Evolutionary conservation across 345 rosid genomes (phyloP).

Genomic region (Eutrema japonicum): DNA sequence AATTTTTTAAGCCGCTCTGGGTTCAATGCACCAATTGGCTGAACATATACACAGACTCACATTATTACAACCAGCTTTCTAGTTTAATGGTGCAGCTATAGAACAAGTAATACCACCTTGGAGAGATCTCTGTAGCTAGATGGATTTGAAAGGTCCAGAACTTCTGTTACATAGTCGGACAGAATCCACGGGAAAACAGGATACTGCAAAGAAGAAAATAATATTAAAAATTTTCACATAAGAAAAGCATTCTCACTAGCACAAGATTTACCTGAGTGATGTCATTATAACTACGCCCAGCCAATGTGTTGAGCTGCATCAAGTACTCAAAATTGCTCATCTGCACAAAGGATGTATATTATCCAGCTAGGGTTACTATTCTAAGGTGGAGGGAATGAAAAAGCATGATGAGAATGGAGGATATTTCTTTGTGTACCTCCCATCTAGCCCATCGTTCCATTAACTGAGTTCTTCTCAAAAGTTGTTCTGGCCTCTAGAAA

Average conservation of each 20-base stretch:
- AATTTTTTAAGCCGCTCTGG: constrained; percentile 76
- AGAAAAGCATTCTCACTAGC: constrained; percentile 11
- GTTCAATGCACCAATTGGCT: constrained; percentile 97
- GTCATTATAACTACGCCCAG: constrained; percentile 97
- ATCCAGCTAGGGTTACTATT: constrained; percentile 23
- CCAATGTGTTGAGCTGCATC: constrained; percentile 91
- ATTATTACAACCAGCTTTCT: constrained; percentile 32
- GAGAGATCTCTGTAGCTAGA: constrained; percentile 89
- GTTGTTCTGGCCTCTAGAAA: constrained; percentile 87
- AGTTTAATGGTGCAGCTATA: constrained; percentile 18
- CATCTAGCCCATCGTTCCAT: constrained; percentile 98
- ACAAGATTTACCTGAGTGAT: constrained; percentile 75
- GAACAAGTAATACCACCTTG: constrained; percentile 60
- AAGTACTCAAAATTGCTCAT: constrained; percentile 97
- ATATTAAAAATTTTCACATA: background rate
- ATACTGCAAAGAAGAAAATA: constrained; percentile 61
- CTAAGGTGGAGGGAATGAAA: background rate
- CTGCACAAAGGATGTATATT: constrained; percentile 51
- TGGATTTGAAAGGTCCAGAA: constrained; percentile 78
- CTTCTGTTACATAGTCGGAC: constrained; percentile 70
- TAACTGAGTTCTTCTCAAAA: constrained; percentile 79
- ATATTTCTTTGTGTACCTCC: constrained; percentile 65
- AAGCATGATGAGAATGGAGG: constrained; percentile 23
- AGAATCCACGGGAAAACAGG: constrained; percentile 98
- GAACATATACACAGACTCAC: constrained; percentile 44